These are phyloP conservation scores for Sclerotinia sclerotiorum DNA, from an alignment of 2,329 filamentous ascomycete species.

Conservation along the genomic window DNA sequence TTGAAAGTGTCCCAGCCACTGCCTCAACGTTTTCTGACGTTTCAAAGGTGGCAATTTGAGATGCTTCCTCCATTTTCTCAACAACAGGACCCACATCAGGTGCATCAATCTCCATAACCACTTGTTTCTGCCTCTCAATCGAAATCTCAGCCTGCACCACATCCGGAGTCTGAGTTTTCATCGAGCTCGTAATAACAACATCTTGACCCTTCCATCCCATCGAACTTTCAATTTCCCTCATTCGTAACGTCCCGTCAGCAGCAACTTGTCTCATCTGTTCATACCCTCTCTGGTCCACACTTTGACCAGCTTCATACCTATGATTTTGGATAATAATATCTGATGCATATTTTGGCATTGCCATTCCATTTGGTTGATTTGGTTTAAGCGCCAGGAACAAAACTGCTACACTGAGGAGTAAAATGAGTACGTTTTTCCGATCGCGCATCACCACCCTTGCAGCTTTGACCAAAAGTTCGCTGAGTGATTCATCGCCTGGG, in stretches of 20 bases:
- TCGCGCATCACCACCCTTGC: constrained; percentile 56
- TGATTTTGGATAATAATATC: constrained; percentile 17
- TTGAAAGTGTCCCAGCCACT: no score
- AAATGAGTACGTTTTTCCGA: constrained; percentile 59
- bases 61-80: no score
- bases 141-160: not conserved
- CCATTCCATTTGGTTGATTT: not conserved
- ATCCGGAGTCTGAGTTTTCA: not conserved
- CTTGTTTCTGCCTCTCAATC: not conserved
- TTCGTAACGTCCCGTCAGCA: not conserved
- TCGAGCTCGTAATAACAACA: not conserved
- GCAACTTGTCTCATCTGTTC: not conserved
- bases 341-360: not conserved
- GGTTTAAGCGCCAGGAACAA: constrained; percentile 49
- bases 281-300: not conserved
- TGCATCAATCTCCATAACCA: not conserved
- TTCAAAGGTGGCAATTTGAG: not conserved
- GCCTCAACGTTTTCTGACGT: not conserved
- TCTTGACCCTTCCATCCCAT: not conserved
- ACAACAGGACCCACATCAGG: not conserved
- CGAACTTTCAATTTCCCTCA: constrained; percentile 3
- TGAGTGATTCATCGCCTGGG: constrained; percentile 47
- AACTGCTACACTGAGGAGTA: constrained; percentile 54
- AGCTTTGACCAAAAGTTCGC: constrained; percentile 55
- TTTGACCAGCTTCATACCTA: constrained; percentile 3